Percentiles rank a stretch among this genome's conserved stretches.
These are phyloP conservation scores for Talaromyces wortmannii DNA, from an alignment of 495 filamentous ascomycete genomes.

Conservation along the genomic window DNA sequence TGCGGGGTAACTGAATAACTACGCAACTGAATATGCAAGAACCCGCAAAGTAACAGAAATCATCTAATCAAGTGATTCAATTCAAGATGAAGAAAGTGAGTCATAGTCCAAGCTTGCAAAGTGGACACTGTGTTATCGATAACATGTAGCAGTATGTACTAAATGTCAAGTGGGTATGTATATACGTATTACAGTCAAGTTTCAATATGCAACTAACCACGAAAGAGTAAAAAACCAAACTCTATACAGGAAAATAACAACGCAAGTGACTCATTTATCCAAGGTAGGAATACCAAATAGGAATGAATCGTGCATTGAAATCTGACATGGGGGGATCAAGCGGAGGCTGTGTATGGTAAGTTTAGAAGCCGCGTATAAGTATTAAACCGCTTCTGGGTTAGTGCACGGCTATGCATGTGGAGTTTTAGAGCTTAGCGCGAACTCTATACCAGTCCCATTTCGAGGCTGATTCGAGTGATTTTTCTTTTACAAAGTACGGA, in stretches of 20 bases:
- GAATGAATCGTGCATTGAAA: background rate
- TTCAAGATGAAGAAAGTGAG: background rate
- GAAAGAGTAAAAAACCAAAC: no score
- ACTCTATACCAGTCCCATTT: background rate
- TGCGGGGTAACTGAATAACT: background rate
- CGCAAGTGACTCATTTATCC: background rate
- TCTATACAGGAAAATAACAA: no score
- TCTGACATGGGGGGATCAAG: background rate
- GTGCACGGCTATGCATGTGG: background rate
- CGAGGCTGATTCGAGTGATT: background rate
- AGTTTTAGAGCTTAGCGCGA: no score
- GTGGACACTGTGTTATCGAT: no score
- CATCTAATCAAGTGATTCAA: background rate
- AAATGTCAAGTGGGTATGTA: no score
- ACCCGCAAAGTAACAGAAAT: background rate
- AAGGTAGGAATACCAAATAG: background rate
- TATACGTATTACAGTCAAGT: no score
- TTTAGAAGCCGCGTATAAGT: no score
- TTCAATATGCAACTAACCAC: no score
- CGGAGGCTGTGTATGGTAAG: background rate
- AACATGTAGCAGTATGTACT: no score
- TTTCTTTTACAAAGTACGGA: background rate
- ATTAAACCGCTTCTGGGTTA: background rate
- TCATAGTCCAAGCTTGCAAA: background rate
- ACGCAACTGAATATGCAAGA: background rate